Conservation (phyloP, 2,329 filamentous ascomycete species). For the Trichoderma koningiopsis region DNA sequence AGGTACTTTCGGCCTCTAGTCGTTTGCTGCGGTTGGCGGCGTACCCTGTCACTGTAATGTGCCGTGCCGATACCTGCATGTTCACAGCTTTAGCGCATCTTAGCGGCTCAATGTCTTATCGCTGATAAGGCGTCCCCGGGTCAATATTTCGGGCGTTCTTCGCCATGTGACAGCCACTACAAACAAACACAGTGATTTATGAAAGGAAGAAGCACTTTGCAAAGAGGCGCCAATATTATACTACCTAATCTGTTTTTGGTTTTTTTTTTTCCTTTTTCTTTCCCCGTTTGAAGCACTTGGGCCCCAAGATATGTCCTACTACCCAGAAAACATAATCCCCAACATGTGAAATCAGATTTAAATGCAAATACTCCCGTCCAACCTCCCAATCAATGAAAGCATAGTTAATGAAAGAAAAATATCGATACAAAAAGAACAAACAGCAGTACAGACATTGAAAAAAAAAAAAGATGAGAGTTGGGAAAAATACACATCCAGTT, state of each 20-base stretch:
- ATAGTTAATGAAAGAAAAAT: not conserved
- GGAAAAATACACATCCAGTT: not conserved
- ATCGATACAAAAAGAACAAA: not conserved
- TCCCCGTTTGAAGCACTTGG: too few species aligned
- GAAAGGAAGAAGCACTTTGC: too few species aligned
- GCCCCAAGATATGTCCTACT: too few species aligned
- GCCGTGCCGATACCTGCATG: not conserved
- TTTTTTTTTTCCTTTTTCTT: too few species aligned
- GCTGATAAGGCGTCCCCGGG: not conserved
- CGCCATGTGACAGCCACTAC: not conserved
- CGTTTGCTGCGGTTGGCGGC: not conserved
- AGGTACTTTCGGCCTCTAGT: not conserved
- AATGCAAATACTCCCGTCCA: not conserved
- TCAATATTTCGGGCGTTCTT: not conserved
- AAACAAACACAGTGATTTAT: too few species aligned
- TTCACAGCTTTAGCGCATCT: not conserved
- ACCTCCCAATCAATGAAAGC: not conserved
- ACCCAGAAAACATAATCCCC: too few species aligned
- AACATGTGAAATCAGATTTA: too few species aligned
- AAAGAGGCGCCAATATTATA: too few species aligned
- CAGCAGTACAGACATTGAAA: not conserved
- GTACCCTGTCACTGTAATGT: not conserved
- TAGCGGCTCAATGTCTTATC: not conserved
- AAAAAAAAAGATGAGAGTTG: not conserved
- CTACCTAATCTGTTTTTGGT: too few species aligned